Evolutionary conservation across 2,329 filamentous ascomycete species (phyloP).

Genomic region (Thelonectria discophora): DNA sequence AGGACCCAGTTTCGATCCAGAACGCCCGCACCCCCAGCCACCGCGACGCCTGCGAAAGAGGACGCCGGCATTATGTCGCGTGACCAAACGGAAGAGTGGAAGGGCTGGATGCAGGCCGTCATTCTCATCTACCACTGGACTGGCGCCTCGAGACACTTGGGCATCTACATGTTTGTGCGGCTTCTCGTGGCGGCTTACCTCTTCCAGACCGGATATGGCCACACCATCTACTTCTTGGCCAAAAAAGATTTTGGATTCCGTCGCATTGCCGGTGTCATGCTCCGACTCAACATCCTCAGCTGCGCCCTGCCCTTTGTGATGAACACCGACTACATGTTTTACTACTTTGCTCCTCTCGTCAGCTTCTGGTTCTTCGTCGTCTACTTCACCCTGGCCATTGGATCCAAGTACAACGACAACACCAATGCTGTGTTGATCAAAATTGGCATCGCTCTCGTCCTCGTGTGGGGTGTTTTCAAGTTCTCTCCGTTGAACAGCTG

Average conservation of each 20-base stretch:
- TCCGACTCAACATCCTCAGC: constrained; percentile 66
- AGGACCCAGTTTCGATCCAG: constrained; percentile 31
- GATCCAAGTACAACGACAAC: constrained; percentile 53
- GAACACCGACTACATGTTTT: constrained; percentile 59
- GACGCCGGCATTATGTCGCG: constrained; percentile 48
- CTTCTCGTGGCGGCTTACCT: constrained; percentile 66
- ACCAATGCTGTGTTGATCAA: constrained; percentile 56
- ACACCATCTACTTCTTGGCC: constrained; percentile 65
- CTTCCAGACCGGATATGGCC: constrained; percentile 70
- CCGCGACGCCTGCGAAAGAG: constrained; percentile 15
- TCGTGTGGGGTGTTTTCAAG: constrained; percentile 44
- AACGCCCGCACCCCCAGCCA: constrained; percentile 19
- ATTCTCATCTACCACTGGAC: constrained; percentile 66
- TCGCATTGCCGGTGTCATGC: constrained; percentile 61
- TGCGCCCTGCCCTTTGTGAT: constrained; percentile 63
- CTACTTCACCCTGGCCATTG: constrained; percentile 60
- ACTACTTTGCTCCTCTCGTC: constrained; percentile 67
- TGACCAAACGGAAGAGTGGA: constrained; percentile 70
- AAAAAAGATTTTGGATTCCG: constrained; percentile 65
- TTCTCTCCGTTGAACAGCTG: constrained; percentile 31
- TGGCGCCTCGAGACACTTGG: constrained; percentile 55
- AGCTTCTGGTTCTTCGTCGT: constrained; percentile 70
- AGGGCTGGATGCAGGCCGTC: constrained; percentile 70
- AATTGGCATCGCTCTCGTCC: constrained; percentile 53
- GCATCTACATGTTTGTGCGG: constrained; percentile 64